These are phyloP conservation scores for Meripilus lineatus DNA, from an alignment of 1,284 basidiomycete genomes.

Conservation along the genomic window DNA sequence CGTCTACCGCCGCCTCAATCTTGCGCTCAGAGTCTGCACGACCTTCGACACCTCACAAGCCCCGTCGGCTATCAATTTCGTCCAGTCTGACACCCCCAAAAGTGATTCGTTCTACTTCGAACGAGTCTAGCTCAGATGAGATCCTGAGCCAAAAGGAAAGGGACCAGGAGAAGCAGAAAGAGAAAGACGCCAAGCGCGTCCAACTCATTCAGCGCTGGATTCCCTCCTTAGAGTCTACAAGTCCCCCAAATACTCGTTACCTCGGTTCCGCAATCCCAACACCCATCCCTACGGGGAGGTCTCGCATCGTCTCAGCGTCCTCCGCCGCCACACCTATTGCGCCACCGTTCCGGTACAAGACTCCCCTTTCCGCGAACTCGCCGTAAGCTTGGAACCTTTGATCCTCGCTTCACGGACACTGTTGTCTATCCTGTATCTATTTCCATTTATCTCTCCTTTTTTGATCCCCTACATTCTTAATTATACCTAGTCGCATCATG, in stretches of 20 bases:
- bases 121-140: constrained; percentile 28
- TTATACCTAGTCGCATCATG: too few species aligned
- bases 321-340: constrained; percentile 14
- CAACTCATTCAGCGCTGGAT: constrained; percentile 30
- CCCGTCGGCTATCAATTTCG: constrained; percentile 23
- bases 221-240: constrained; percentile 23
- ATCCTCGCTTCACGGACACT: too few species aligned
- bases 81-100: constrained; percentile 23
- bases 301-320: constrained; percentile 14
- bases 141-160: constrained; percentile 17
- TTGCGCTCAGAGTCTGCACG: constrained; percentile 19
- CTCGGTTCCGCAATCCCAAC: not conserved
- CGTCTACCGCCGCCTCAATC: constrained; percentile 17
- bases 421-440: too few species aligned
- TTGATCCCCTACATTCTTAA: too few species aligned
- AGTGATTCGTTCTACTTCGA: constrained; percentile 25
- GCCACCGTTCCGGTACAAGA: constrained; percentile 25
- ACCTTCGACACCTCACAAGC: constrained; percentile 22
- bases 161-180: constrained; percentile 24
- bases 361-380: constrained; percentile 22
- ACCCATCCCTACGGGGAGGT: too few species aligned
- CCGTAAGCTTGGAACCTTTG: too few species aligned
- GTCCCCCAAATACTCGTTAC: constrained; percentile 19
- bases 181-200: constrained; percentile 23
- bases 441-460: too few species aligned